These are phyloP conservation scores for Phanerodontia chrysosporium DNA, from an alignment of 768 basidiomycete species.

Conservation along the genomic window DNA sequence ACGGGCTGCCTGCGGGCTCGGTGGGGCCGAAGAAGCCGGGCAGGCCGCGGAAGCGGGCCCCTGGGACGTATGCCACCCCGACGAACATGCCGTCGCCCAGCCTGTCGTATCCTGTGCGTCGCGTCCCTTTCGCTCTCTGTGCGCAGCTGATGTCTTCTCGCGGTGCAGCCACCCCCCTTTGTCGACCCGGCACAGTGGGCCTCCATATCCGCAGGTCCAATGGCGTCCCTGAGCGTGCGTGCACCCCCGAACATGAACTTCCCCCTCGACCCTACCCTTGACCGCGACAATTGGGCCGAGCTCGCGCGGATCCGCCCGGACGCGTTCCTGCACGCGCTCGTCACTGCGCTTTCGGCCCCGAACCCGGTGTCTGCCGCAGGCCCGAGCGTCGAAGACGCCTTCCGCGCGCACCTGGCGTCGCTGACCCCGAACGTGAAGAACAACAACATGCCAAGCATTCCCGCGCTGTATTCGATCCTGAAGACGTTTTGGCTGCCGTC, in stretches of 20 bases:
- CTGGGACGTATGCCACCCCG: slow-evolving; percentile 26
- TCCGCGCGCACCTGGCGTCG: slow-evolving; percentile 70
- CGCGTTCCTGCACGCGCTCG: slow-evolving; percentile 51
- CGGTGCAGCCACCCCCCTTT: slow-evolving; percentile 8
- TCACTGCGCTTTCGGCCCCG: slow-evolving; percentile 56
- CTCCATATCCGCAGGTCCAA: slow-evolving; percentile 22
- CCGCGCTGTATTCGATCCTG: slow-evolving; percentile 69
- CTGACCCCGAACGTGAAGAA: slow-evolving; percentile 47
- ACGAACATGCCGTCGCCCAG: slow-evolving; percentile 5
- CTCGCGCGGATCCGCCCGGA: slow-evolving; percentile 53
- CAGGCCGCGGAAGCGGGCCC: slow-evolving; percentile 37
- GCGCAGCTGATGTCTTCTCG: neutral
- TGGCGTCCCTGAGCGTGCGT: slow-evolving; percentile 11
- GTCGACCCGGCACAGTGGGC: slow-evolving; percentile 16
- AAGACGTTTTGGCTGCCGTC: slow-evolving; percentile 85
- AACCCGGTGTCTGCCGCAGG: slow-evolving; percentile 57
- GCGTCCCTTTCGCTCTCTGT: neutral
- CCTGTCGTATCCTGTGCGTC: neutral
- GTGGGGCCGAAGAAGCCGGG: slow-evolving; percentile 41
- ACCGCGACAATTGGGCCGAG: slow-evolving; percentile 62
- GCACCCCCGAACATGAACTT: slow-evolving; percentile 21
- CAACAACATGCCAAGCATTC: slow-evolving; percentile 47
- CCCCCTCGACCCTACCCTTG: slow-evolving; percentile 48
- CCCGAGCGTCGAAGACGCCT: slow-evolving; percentile 69
- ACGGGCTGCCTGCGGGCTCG: slow-evolving; percentile 76